These are phyloP conservation scores for Parsonsia alboflavescens DNA, from an alignment of 257 asterid genomes.

Conservation along the genomic window DNA sequence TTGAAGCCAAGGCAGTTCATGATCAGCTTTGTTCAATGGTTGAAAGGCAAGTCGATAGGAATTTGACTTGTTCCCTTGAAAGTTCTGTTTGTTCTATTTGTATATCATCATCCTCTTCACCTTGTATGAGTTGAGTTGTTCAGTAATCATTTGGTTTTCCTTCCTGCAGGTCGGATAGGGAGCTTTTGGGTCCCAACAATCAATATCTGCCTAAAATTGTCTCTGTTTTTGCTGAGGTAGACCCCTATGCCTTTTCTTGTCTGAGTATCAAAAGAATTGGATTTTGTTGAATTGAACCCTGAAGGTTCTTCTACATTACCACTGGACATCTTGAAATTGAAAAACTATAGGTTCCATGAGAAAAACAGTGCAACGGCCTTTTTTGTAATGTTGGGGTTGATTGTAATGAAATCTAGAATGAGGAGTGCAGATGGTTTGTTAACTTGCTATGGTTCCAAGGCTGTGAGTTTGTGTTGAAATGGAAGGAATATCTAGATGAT, in stretches of 20 bases:
- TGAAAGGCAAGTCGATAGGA: conserved; percentile 48
- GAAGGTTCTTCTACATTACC: background rate
- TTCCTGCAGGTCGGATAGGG: conserved; percentile 69
- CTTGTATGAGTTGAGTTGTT: background rate
- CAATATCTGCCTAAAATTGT: conserved; percentile 91
- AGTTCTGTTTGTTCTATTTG: background rate
- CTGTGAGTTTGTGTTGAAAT: background rate
- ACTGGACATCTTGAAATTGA: background rate
- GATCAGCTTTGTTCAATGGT: conserved; percentile 97
- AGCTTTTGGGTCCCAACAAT: conserved; percentile 81
- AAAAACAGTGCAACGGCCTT: too few species aligned
- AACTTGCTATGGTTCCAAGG: background rate
- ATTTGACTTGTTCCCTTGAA: background rate
- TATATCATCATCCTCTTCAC: background rate
- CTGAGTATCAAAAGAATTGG: background rate
- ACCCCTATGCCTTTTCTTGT: background rate
- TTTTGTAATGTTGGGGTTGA: too few species aligned
- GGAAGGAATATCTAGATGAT: background rate
- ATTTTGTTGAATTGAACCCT: background rate
- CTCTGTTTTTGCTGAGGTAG: conserved; percentile 95
- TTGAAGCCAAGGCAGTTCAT: conserved; percentile 93
- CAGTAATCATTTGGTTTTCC: background rate
- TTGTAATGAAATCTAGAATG: too few species aligned
- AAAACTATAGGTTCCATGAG: background rate
- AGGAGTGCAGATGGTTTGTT: too few species aligned